A percentile compares a stretch with the other conserved stretches of the same genome.
Conservation (phyloP, 1,284 basidiomycete genomes). For the Mycosarcoma mackinlayi region DNA sequence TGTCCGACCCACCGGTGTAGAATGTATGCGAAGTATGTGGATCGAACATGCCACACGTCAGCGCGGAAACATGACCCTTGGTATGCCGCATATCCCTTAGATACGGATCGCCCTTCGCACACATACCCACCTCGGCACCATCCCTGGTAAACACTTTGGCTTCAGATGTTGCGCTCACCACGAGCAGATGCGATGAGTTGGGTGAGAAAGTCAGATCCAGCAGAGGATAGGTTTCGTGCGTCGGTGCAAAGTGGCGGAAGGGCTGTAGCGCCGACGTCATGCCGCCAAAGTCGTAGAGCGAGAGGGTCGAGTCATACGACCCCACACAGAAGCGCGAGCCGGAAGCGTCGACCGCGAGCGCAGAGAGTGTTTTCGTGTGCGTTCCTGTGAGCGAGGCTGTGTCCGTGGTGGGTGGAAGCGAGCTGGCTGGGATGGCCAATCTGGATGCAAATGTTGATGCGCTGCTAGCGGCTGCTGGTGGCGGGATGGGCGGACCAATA, state of each 20-base stretch:
- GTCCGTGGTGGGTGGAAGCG: conserved; percentile 20
- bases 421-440: neutral
- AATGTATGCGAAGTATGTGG: conserved; percentile 84
- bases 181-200: conserved; percentile 33
- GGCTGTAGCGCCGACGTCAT: conserved; percentile 88
- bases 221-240: conserved; percentile 79
- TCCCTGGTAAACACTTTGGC: conserved; percentile 81
- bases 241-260: conserved; percentile 92
- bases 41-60: conserved; percentile 91
- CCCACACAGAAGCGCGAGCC: conserved; percentile 91
- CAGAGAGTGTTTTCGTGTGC: conserved; percentile 90
- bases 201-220: conserved; percentile 55
- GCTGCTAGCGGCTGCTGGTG: neutral
- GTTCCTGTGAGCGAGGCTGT: conserved; percentile 77
- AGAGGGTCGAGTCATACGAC: conserved; percentile 95
- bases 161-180: conserved; percentile 84
- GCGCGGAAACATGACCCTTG: conserved; percentile 89
- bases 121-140: conserved; percentile 49
- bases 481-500: conserved; percentile 34
- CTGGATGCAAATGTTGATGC: neutral
- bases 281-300: conserved; percentile 99
- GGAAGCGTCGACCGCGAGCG: conserved; percentile 88
- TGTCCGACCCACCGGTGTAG: conserved; percentile 92
- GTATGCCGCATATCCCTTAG: conserved; percentile 99
- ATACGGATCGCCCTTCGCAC: conserved; percentile 95